Evolutionary conservation across 495 filamentous ascomycete species (phyloP).

Genomic region (Pseudomonodictys pantanalensis): DNA sequence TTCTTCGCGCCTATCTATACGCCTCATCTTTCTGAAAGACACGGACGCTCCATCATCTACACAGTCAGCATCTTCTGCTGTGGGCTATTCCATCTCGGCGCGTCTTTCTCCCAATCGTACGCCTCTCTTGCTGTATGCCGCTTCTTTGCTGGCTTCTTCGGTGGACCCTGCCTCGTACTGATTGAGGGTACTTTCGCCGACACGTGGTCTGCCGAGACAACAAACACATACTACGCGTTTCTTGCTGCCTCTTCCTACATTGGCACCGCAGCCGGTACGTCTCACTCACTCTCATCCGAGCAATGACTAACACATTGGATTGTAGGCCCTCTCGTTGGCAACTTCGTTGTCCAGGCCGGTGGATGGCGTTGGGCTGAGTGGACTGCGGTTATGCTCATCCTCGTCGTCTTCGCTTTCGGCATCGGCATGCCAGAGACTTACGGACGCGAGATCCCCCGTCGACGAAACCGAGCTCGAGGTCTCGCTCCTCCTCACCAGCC

Average conservation of each 20-base stretch:
- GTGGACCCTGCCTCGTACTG: slow-evolving; percentile 46
- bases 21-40: slow-evolving; percentile 43
- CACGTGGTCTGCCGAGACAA: slow-evolving; percentile 40
- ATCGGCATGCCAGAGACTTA: slow-evolving; percentile 46
- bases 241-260: slow-evolving; percentile 39
- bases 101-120: slow-evolving; percentile 37
- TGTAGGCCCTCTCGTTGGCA: slow-evolving; percentile 42
- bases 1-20: slow-evolving; percentile 44
- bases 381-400: slow-evolving; percentile 37
- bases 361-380: slow-evolving; percentile 47
- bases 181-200: slow-evolving; percentile 51
- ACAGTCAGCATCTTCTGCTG: slow-evolving; percentile 37
- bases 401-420: slow-evolving; percentile 39
- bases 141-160: slow-evolving; percentile 46
- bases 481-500: slow-evolving; percentile 23
- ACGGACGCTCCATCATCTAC: slow-evolving; percentile 43
- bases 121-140: slow-evolving; percentile 41
- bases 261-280: slow-evolving; percentile 40
- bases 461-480: slow-evolving; percentile 34
- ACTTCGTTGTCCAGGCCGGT: slow-evolving; percentile 38
- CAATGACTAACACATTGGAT: slow-evolving; percentile 6
- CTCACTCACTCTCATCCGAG: background rate
- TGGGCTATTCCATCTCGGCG: slow-evolving; percentile 43
- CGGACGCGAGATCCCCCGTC: slow-evolving; percentile 43
- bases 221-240: slow-evolving; percentile 42